Conservation (phyloP, 805 yeast species). For the Lipomyces chichibuensis region DNA sequence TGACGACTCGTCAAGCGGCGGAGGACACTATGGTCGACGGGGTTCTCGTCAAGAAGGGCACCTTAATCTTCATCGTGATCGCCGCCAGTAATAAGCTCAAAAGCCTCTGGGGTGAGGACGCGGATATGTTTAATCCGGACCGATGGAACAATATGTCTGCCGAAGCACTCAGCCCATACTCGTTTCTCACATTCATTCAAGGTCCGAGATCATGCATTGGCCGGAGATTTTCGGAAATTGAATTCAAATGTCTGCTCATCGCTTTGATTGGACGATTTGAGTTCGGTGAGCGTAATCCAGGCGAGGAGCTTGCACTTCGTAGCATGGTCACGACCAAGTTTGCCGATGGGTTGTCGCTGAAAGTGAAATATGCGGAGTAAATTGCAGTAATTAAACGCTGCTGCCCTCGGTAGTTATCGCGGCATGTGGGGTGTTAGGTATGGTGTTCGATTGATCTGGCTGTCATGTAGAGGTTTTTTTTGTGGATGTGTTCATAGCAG, state of each 20-base stretch:
- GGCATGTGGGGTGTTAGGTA: neutral
- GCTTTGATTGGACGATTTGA: slow-evolving; percentile 25
- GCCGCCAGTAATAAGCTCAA: slow-evolving; percentile 9
- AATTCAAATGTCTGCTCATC: slow-evolving; percentile 24
- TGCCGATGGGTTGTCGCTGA: slow-evolving; percentile 13
- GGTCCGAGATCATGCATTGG: slow-evolving; percentile 33
- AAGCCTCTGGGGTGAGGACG: slow-evolving; percentile 15
- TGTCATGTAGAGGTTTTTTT: too few relatives aligned
- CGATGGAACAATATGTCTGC: slow-evolving; percentile 27
- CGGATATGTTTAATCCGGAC: slow-evolving; percentile 21
- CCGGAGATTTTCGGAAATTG: slow-evolving; percentile 27
- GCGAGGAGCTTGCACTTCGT: slow-evolving; percentile 12
- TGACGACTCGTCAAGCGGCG: slow-evolving; percentile 22
- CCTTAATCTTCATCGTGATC: slow-evolving; percentile 6
- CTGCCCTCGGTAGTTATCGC: neutral
- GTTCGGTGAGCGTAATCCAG: slow-evolving; percentile 14
- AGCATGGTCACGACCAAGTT: slow-evolving; percentile 20
- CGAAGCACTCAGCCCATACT: slow-evolving; percentile 14
- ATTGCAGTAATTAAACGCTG: neutral
- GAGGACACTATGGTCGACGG: slow-evolving; percentile 19
- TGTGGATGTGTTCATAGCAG: too few relatives aligned
- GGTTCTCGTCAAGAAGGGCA: slow-evolving; percentile 13
- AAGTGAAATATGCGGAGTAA: slow-evolving; percentile 10
- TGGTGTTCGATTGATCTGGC: neutral
- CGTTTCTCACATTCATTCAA: slow-evolving; percentile 23